Evolutionary conservation across 306 rosid species (phyloP), one percentile per base, ranked within the genome.

Genomic region (Oemleria cerasiformis): DNA sequence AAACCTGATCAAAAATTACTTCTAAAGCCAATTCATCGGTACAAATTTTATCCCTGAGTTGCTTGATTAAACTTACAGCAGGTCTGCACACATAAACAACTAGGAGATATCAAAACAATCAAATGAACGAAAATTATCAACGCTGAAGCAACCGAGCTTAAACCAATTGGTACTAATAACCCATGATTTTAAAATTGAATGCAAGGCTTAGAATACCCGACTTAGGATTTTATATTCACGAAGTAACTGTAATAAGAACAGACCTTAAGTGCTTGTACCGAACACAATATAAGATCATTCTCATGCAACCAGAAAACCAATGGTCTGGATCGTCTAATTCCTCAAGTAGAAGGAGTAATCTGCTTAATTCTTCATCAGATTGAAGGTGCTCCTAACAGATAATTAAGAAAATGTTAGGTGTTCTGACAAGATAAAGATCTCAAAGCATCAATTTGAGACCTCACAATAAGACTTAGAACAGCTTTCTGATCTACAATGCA

Each of bases 221-320:
- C 65, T n/a, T 74, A 45, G 41, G 54, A 50, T 49, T n/a, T 50
- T 36, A 50, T 8, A 53, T 68, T 53, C 38, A n/a, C 23, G 36
- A 47, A 14, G 63, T 68, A 60, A 34, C 23, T 9, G n/a, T 17
- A 5, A 36, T 48, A 49, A 53, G 49, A 71, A 38, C 71, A 56
- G 72, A 93, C 98, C 98, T 93, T 79, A 81, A 75, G 76, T 83
- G 72, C 51, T 88, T 85, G 80, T 80, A 67, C 67, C 80, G 73
- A 75, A 93, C 78, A 72, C 93, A 93, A 65, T 82, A 83, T 72
- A 77, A 57, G 82, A 93, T 82, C 66, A 78, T 67, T 78, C 89
- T 87, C 77, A 83, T 68, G 80, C 98, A 93, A 74, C 86, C 92
- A 65, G 79, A 79, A 53, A 80, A 51, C 97, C 98, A 93, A 80